These are phyloP conservation scores for Gaeumannomyces sp. DNA, from an alignment of 2,329 filamentous ascomycete species.

Conservation along the genomic window DNA sequence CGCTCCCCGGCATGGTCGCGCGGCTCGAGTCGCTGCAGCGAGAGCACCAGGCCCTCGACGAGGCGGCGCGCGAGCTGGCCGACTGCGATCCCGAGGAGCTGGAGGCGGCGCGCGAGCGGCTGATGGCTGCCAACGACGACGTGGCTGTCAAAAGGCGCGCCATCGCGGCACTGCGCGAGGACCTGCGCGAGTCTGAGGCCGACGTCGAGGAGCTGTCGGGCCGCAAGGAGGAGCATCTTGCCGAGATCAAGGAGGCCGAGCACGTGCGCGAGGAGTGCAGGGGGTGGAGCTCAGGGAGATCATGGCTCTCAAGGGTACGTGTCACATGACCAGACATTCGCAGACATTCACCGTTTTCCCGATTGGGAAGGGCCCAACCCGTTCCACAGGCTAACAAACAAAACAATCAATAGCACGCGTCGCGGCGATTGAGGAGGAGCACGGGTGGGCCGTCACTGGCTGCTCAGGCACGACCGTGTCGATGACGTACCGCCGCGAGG, in stretches of 20 bases:
- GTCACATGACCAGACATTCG: not conserved
- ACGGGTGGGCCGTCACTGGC: conserved; percentile 68
- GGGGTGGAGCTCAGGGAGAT: conserved; percentile 85
- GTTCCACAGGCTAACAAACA: not conserved
- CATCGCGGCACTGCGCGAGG: conserved; percentile 58
- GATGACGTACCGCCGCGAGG: conserved; percentile 65
- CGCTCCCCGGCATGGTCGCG: conserved; percentile 59
- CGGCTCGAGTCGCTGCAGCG: conserved; percentile 55
- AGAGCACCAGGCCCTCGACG: conserved; percentile 63
- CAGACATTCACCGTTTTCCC: no score
- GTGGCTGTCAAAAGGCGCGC: conserved; percentile 63
- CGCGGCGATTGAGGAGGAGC: conserved; percentile 55
- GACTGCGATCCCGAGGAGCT: conserved; percentile 79
- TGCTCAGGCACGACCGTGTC: conserved; percentile 58
- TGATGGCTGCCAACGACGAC: conserved; percentile 59
- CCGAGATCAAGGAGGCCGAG: conserved; percentile 77
- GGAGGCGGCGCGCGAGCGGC: conserved; percentile 60
- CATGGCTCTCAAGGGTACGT: conserved; percentile 64
- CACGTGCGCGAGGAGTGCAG: conserved; percentile 79
- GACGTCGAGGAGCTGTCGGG: conserved; percentile 56
- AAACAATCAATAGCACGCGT: conserved; percentile 48
- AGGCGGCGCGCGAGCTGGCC: conserved; percentile 66
- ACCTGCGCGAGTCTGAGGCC: conserved; percentile 61
- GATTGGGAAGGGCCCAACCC: no score
- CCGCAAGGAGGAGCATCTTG: conserved; percentile 62